Evolutionary conservation across 1,284 basidiomycete species (phyloP).

Genomic region (Termitomyces sp.): DNA sequence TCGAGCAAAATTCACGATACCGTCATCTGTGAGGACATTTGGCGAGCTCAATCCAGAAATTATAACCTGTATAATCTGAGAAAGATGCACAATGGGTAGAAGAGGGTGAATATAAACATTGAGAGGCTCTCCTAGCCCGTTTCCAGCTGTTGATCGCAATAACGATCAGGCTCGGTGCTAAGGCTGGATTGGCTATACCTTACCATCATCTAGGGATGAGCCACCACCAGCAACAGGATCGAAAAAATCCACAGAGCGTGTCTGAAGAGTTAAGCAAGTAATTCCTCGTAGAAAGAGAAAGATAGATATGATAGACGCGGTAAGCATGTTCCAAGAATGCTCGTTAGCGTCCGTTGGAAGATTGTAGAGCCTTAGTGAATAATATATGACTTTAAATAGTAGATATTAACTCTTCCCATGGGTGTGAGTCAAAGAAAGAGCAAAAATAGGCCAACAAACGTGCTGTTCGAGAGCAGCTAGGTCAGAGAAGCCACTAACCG

Average conservation of each 20-base stretch:
- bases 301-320: not conserved
- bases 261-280: not conserved
- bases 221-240: conserved; percentile 43
- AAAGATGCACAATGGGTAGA: not conserved
- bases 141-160: conserved; percentile 26
- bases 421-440: not conserved
- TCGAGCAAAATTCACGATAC: conserved; percentile 53
- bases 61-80: conserved; percentile 36
- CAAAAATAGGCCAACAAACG: not conserved
- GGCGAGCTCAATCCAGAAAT: conserved; percentile 54
- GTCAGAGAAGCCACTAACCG: conserved; percentile 1
- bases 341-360: not conserved
- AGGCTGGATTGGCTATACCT: not conserved
- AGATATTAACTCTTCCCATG: not conserved
- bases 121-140: conserved; percentile 52
- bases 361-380: not conserved
- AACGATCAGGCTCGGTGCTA: not conserved
- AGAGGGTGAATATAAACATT: conserved; percentile 37
- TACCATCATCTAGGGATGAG: conserved; percentile 44
- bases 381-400: not conserved
- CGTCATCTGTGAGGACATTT: conserved; percentile 48
- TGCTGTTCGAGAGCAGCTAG: not conserved
- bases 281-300: not conserved
- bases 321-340: not conserved
- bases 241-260: conserved; percentile 32